Percentiles rank a stretch among this genome's conserved stretches.
Evolutionary conservation across 441 rosid genomes (phyloP).

Genomic region (Breynia disticha): DNA sequence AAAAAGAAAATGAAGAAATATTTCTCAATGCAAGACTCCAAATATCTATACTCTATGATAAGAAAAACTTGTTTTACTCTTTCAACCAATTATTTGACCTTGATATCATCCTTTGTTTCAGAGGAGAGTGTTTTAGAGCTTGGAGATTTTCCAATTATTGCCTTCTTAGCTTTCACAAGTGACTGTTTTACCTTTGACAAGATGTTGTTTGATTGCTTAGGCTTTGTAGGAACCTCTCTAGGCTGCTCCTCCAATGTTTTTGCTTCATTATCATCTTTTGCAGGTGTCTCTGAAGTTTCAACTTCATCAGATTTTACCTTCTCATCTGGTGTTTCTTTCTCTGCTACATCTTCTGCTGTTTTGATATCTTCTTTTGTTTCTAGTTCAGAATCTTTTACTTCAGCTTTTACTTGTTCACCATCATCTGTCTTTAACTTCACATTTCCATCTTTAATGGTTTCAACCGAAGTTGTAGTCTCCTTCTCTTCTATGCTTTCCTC

Average conservation of each 20-base stretch:
- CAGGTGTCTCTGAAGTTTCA: constrained; percentile 8
- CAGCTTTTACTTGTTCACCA: constrained; percentile 5
- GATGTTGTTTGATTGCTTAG: constrained; percentile 43
- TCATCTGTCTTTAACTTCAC: constrained; percentile 13
- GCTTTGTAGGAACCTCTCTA: constrained; percentile 33
- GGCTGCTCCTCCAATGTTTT: constrained; percentile 25
- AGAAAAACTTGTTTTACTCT: constrained; percentile 1
- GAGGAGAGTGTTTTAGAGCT: constrained; percentile 29
- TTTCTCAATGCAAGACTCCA: constrained; percentile 4
- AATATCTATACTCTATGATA: constrained; percentile 4
- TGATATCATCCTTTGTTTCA: constrained; percentile 31
- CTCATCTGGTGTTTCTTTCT: constrained; percentile 23
- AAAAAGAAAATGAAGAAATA: constrained; percentile 2
- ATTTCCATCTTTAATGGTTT: constrained; percentile 4
- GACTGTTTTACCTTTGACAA: constrained; percentile 60
- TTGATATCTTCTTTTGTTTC: constrained; percentile 17
- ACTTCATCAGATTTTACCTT: constrained; percentile 24
- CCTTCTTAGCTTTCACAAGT: constrained; percentile 62
- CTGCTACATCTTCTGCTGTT: constrained; percentile 3
- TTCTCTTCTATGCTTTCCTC: constrained; percentile 5
- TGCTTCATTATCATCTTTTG: constrained; percentile 23
- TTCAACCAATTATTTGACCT: constrained; percentile 29
- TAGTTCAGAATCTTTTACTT: constrained; percentile 16
- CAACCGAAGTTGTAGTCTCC: constrained; percentile 4
- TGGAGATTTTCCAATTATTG: constrained; percentile 54